Conservation (phyloP, 1,284 basidiomycete genomes). For the Cutaneotrichosporon spelunceum region DNA sequence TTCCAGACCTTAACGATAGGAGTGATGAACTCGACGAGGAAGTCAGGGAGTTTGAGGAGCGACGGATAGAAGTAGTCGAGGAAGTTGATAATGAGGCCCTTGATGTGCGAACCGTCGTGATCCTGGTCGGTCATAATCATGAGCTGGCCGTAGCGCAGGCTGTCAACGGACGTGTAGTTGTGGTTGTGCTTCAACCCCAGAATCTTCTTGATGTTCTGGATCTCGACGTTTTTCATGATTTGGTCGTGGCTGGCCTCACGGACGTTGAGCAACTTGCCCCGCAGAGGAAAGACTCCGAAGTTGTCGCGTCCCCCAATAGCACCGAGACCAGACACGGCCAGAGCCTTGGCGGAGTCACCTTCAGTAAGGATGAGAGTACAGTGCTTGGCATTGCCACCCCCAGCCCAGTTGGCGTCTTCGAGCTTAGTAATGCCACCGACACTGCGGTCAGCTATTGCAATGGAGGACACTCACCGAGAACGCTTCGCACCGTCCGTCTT, state of each 20-base stretch:
- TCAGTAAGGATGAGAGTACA: slow-evolving; percentile 98
- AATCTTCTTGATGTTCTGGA: slow-evolving; percentile 97
- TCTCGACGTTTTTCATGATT: slow-evolving; percentile 97
- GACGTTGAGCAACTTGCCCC: slow-evolving; percentile 96
- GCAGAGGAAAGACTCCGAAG: slow-evolving; percentile 95
- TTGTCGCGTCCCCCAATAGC: slow-evolving; percentile 89
- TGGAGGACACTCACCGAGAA: slow-evolving; percentile 59
- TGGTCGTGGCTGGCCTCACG: slow-evolving; percentile 94
- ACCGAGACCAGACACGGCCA: slow-evolving; percentile 89
- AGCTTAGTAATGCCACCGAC: slow-evolving; percentile 90
- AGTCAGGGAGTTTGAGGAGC: slow-evolving; percentile 82
- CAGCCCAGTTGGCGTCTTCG: slow-evolving; percentile 97
- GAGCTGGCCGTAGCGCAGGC: slow-evolving; percentile 85
- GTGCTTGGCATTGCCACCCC: slow-evolving; percentile 71
- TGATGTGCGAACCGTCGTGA: slow-evolving; percentile 99
- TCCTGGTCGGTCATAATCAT: slow-evolving; percentile 99
- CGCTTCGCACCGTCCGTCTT: slow-evolving; percentile 95
- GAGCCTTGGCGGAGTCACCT: slow-evolving; percentile 97
- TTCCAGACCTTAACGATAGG: slow-evolving; percentile 93
- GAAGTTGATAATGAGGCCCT: slow-evolving; percentile 97
- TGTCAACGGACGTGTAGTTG: slow-evolving; percentile 69
- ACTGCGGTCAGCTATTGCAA: slow-evolving; percentile 56
- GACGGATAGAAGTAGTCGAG: slow-evolving; percentile 97
- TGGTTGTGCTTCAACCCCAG: slow-evolving; percentile 93
- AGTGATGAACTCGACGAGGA: slow-evolving; percentile 97